Base-by-base conservation (phyloP, 108 stramenopile species). In the Nitzschia palea region DNA sequence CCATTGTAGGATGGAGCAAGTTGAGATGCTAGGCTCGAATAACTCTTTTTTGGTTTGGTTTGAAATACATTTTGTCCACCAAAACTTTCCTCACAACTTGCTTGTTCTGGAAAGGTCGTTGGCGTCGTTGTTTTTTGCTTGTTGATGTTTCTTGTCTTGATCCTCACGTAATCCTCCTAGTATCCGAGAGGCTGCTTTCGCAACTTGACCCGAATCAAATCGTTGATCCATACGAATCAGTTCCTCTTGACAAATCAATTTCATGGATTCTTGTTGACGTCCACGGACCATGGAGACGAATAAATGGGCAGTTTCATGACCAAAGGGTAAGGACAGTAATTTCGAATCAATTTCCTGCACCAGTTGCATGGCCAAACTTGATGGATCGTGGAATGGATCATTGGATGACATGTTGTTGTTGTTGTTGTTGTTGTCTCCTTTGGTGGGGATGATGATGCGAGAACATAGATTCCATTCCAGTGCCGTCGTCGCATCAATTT, bases 401-500 rank as follows among this genome's bases (percentile, higher is more conserved):
- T 30, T 36, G 0, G 66, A 34, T 26, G 28, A 4, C 14, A 34
- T 22, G 4, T 62, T 67, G 1, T 6, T 1, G 17, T 48, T 56
- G 18, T 32, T 25, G 3, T 2, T 2, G 2, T 26, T 26, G 3
- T 22, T 1, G 25, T 17, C 20, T 52, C 1, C 2, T 52, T 22
- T 1, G 25, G 23, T 52, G 51, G 17, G 12, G 0, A 2, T 22
- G 0, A 83, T 50, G 0, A 83, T 69, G 14, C 65, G 66, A n/a
- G 73, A 74, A 55, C 69, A 70, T 23, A 76, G 67, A 55, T 74
- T 74, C 70, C 73, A 76, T 4, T 76, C 48, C 10, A 78, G 15
- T 28, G 83, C 83, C 10, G 71, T 76, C 14, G 68, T 6, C 12
- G 79, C 83, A 23, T 65, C 59, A 28, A 86, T 61, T 47, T 68